These are phyloP conservation scores for Poa pratensis DNA, from an alignment of 176 grass and related monocot species.

Conservation along the genomic window DNA sequence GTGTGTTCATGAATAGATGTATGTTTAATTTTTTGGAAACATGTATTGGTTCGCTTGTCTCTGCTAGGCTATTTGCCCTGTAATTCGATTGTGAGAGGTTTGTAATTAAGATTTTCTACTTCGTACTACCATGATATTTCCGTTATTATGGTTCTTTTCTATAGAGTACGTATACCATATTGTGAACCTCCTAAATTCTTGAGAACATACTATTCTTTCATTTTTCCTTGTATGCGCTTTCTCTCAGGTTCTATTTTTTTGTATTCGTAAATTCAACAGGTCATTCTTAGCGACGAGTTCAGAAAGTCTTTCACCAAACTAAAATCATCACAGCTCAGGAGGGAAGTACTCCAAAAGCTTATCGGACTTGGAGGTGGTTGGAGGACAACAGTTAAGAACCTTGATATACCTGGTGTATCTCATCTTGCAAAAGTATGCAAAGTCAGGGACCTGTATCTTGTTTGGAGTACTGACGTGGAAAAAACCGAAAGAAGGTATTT, in stretches of 20 bases:
- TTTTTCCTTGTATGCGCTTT: slow-evolving; percentile 3
- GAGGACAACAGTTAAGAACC: slow-evolving; percentile 46
- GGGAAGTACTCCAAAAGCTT: slow-evolving; percentile 61
- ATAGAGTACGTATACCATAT: not conserved
- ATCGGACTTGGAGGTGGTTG: slow-evolving; percentile 66
- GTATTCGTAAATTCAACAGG: slow-evolving; percentile 46
- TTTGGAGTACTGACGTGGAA: slow-evolving; percentile 77
- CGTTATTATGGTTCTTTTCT: not conserved
- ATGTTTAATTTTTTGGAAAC: not conserved
- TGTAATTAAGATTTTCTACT: slow-evolving; percentile 20
- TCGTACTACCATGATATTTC: not conserved
- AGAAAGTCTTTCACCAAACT: slow-evolving; percentile 65
- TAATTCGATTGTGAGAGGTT: slow-evolving; percentile 22
- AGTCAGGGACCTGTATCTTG: slow-evolving; percentile 57
- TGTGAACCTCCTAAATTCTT: not conserved
- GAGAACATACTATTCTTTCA: not conserved
- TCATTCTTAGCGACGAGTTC: slow-evolving; percentile 76
- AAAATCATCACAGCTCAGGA: slow-evolving; percentile 51
- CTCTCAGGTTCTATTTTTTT: slow-evolving; percentile 11
- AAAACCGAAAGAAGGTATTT: slow-evolving; percentile 49
- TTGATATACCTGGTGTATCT: slow-evolving; percentile 30
- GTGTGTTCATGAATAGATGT: slow-evolving; percentile 9
- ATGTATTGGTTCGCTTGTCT: not conserved
- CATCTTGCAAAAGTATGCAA: slow-evolving; percentile 56
- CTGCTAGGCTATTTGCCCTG: not conserved